Base-by-base conservation (phyloP, 345 rosid species). In the Xanthoceras sorbifolium region DNA sequence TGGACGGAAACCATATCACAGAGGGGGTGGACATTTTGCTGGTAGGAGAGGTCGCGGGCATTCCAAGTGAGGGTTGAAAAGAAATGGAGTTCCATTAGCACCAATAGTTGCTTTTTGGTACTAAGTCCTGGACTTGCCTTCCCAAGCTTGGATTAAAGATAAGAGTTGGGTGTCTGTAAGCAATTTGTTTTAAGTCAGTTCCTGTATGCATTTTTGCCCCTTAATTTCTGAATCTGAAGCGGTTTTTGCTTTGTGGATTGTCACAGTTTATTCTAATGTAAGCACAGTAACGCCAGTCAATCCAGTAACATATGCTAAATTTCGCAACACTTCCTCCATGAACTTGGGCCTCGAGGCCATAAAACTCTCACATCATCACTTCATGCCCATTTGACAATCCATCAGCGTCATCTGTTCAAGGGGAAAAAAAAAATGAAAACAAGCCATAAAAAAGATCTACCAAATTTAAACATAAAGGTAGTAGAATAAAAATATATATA, bases 11-110 rank as follows among this genome's bases (percentile, higher is more conserved):
- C 79, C 80, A 36, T 76, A 73, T 57, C 86, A 77, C 3, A 74
- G 88, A 1, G 86, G 90, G 8, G 85, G 86, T 12, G 84, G 88
- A 34, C 81, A 84, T 36, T 82, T 80, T 75, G 78, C 75, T 8
- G 84, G 89, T 60, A 82, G 90, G 15, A 72, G 90, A 73, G 88
- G 87, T 17, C 26, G 87, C 65, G 77, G 78, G 28, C 64, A 81
- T 36, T 57, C 77, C 55, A 71, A 55, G 72, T 85, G 77, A 78
- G 60, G 40, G 52, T 31, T n/a, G 46, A 42, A 11, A 52, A 52
- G 26, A 50, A 28, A 29, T 5, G 25, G 48, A 46, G 14, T 11
- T 32, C 6, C 22, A 25, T 67, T 25, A 42, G 10, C 29, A 9
- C 2, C 9, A 17, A 9, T 31, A 1, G 40, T 52, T 8, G 54